Percentiles rank a stretch among this genome's conserved stretches.
Evolutionary conservation across 2,329 filamentous ascomycete species (phyloP).

Genomic region (Alternaria arbusti): DNA sequence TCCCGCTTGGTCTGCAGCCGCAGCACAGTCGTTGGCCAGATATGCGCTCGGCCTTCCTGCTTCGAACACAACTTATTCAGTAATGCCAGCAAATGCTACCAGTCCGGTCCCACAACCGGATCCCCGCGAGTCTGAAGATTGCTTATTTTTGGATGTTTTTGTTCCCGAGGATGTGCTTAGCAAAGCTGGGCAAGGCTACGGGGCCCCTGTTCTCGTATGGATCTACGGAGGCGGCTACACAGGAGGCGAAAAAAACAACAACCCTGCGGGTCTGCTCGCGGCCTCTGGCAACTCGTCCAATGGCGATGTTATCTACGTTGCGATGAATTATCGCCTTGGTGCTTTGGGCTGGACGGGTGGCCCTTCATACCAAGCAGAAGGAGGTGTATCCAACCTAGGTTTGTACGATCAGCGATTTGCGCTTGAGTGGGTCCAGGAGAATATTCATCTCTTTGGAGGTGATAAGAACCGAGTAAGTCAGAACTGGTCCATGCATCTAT

Average conservation of each 20-base stretch:
- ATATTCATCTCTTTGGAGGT: constrained; percentile 50
- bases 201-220: constrained; percentile 56
- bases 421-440: constrained; percentile 49
- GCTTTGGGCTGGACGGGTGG: constrained; percentile 46
- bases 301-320: constrained; percentile 54
- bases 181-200: constrained; percentile 37
- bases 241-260: constrained; percentile 43
- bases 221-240: constrained; percentile 59
- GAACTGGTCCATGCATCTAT: not conserved
- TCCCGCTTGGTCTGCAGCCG: constrained; percentile 53
- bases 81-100: constrained; percentile 35
- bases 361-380: constrained; percentile 43
- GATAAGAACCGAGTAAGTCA: constrained; percentile 42
- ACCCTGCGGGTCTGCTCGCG: constrained; percentile 51
- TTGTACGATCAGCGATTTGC: constrained; percentile 50
- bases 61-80: constrained; percentile 38
- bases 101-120: constrained; percentile 28
- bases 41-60: constrained; percentile 36
- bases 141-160: constrained; percentile 57
- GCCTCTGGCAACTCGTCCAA: constrained; percentile 50
- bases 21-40: constrained; percentile 41
- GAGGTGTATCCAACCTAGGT: constrained; percentile 43
- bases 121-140: constrained; percentile 53
- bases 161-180: constrained; percentile 51
- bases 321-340: constrained; percentile 57